phyloP scores from a whole-genome alignment of 2,329 filamentous ascomycete genomes.

The Monilinia aucupariae region DNA sequence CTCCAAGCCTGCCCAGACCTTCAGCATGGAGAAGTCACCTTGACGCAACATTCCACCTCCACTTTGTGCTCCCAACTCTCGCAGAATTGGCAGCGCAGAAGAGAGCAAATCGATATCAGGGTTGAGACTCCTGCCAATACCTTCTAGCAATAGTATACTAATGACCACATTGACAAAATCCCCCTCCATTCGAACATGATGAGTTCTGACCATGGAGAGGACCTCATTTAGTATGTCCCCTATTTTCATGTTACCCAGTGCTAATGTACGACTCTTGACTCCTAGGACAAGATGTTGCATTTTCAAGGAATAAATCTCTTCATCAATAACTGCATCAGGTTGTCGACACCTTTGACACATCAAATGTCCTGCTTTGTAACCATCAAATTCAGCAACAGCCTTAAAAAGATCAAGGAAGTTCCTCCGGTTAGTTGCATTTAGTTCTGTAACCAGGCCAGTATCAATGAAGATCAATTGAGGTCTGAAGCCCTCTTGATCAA shows the following conservation, averaged over 20 bases:
- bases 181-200: constrained; percentile 91
- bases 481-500: constrained; percentile 82
- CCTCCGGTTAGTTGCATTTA: constrained; percentile 75
- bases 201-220: constrained; percentile 79
- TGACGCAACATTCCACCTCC: constrained; percentile 63
- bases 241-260: constrained; percentile 90
- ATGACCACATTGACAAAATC: constrained; percentile 99
- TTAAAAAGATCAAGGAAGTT: constrained; percentile 98
- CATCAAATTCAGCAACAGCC: constrained; percentile 92
- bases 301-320: constrained; percentile 86
- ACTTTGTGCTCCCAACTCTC: constrained; percentile 76
- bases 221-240: constrained; percentile 92
- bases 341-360: constrained; percentile 96
- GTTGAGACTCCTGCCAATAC: constrained; percentile 82
- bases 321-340: constrained; percentile 80
- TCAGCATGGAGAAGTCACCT: constrained; percentile 77
- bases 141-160: constrained; percentile 86
- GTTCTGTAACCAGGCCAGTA: constrained; percentile 87
- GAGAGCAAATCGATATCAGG: constrained; percentile 80
- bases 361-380: constrained; percentile 86
- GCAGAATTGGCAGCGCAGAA: constrained; percentile 82
- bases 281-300: constrained; percentile 95
- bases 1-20: constrained; percentile 88
- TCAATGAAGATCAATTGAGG: constrained; percentile 98
- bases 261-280: constrained; percentile 86